Conservation (phyloP, 176 grass and related monocot genomes). For the Eragrostis curvula region DNA sequence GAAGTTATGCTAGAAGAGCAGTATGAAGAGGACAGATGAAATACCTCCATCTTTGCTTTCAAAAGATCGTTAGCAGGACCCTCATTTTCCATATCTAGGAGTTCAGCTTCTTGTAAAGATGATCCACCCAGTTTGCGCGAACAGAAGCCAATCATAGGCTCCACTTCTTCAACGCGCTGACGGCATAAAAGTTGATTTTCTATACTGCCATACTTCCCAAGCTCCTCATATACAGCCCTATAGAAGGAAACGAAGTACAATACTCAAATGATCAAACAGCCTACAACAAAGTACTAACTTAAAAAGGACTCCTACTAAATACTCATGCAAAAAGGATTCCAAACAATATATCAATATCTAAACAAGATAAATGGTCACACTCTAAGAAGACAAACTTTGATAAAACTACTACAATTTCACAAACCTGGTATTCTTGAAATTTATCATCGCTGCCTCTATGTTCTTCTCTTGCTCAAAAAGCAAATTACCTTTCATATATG, state of each 20-base stretch:
- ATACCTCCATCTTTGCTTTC: conserved; percentile 91
- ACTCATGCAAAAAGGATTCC: not conserved
- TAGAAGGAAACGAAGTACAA: conserved; percentile 22
- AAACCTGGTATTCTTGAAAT: conserved; percentile 97
- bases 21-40: conserved; percentile 16
- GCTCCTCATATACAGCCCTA: conserved; percentile 93
- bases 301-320: not conserved
- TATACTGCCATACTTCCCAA: conserved; percentile 91
- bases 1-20: conserved; percentile 1
- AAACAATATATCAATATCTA: conserved; percentile 17
- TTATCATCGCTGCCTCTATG: conserved; percentile 82
- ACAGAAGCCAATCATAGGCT: conserved; percentile 98
- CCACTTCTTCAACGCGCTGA: conserved; percentile 91
- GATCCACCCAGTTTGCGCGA: conserved; percentile 92
- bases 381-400: not conserved
- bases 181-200: conserved; percentile 97
- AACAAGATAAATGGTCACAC: not conserved
- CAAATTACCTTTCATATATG: conserved; percentile 95
- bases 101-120: conserved; percentile 83
- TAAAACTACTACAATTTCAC: conserved; percentile 18
- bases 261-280: conserved; percentile 9
- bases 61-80: conserved; percentile 92
- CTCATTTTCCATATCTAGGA: conserved; percentile 84
- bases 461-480: conserved; percentile 99
- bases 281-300: conserved; percentile 5